Evolutionary conservation across 768 basidiomycete species (phyloP), one percentile per base, ranked within the genome.

Genomic region (Dioszegia crocea): DNA sequence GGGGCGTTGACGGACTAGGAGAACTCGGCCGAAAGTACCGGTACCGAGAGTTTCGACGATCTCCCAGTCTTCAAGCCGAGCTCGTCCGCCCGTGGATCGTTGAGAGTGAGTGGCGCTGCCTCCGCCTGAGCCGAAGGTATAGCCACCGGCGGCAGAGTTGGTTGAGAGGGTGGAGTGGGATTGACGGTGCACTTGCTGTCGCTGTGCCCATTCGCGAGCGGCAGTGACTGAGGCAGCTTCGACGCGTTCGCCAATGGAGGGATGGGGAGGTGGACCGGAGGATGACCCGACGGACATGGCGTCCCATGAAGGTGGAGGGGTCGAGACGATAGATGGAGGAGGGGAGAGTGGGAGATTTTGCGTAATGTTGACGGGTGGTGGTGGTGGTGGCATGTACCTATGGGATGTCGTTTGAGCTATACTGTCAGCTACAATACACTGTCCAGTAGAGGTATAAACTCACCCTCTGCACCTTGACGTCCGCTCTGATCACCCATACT

Each of bases 11-110:
- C 89, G 86, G 38, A 96, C 93, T 2, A 98, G 83, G 38, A 97
- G 80, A 16, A 99, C 96, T 57, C 89, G 85, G 47, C 85, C 96
- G 78, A 99, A 99, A 0, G 96, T 99, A 2, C 96, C 96, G 0
- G 94, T 94, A 26, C 96, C 94, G 90, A 80, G 66, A 2, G 79
- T 80, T 47, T 79, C 78, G n/a, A 79, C 70, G 11, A 80, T 75
- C 64, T 80, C 78, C 74, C 74, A 77, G 58, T 77, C 76, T 49
- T 72, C 73, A 29, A 74, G 57, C 23, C 66, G 49, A 5, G 67
- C 63, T 46, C 57, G 56, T 9, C 62, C 58, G 17, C 59, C 47
- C 21, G 59, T 5, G 23, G 24, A 26, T 4, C 48, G 62, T 21
- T 54, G 61, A n/a, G 52, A 9, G 27, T 54, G 26, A 5, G 45